Conservation (phyloP, 202 grass and related monocot genomes). For the Carex sylvatica region DNA sequence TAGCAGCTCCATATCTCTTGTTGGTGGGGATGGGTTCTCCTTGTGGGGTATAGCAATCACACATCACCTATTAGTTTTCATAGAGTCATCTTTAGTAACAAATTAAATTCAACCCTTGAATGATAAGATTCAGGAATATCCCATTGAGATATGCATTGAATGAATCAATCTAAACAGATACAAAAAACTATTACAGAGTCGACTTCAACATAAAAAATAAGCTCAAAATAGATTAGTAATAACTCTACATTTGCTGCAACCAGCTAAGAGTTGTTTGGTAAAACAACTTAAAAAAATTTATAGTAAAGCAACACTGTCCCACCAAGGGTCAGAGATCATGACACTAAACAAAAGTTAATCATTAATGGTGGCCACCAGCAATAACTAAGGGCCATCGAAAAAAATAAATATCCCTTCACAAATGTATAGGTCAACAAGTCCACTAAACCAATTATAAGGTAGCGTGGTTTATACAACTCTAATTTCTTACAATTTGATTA, state of each 20-base stretch:
- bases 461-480: background rate
- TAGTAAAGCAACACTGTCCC: background rate
- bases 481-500: background rate
- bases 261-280: conserved; percentile 1
- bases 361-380: background rate
- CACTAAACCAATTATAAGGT: conserved; percentile 5
- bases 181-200: background rate
- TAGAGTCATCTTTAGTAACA: background rate
- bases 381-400: background rate
- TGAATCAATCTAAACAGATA: background rate
- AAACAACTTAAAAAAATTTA: background rate
- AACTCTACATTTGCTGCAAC: background rate
- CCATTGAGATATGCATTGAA: background rate
- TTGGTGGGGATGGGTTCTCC: conserved; percentile 90
- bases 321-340: background rate
- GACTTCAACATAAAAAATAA: background rate
- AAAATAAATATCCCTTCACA: background rate
- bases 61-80: conserved; percentile 69
- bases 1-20: conserved; percentile 70
- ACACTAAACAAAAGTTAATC: background rate
- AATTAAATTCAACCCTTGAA: background rate
- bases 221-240: background rate
- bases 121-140: background rate
- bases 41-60: conserved; percentile 94
- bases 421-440: conserved; percentile 2